Evolutionary conservation across 2,329 filamentous ascomycete species (phyloP).

Genomic region (Lasiodiplodia sp.): DNA sequence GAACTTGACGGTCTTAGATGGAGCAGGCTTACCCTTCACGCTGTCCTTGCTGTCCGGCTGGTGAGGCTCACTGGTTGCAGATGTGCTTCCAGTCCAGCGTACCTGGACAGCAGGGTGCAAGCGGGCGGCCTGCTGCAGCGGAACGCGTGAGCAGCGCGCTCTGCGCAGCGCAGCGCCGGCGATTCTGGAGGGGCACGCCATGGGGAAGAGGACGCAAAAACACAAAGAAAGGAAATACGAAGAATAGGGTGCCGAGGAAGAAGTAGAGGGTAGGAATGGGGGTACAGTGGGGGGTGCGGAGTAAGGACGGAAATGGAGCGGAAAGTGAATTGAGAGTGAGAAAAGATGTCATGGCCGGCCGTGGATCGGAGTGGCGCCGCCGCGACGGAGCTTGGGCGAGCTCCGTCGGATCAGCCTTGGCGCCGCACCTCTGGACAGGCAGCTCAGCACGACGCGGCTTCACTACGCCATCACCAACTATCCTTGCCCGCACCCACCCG

Average conservation of each 20-base stretch:
- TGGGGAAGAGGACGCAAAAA: conserved; percentile 33
- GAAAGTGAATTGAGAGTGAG: conserved; percentile 13
- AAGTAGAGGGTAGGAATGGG: conserved; percentile 1
- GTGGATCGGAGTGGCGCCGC: background rate
- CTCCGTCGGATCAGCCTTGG: conserved; percentile 21
- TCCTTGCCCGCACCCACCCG: conserved; percentile 10
- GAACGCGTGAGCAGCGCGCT: conserved; percentile 39
- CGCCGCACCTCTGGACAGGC: conserved; percentile 22
- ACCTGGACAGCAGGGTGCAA: conserved; percentile 42
- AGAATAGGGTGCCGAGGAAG: background rate
- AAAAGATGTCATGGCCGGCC: conserved; percentile 29
- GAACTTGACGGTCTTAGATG: conserved; percentile 67
- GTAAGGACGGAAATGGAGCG: conserved; percentile 2
- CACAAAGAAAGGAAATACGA: background rate
- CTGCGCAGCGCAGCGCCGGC: conserved; percentile 43
- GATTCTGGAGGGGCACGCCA: conserved; percentile 46
- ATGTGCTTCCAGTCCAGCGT: conserved; percentile 46
- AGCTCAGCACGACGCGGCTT: conserved; percentile 29
- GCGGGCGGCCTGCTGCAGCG: conserved; percentile 36
- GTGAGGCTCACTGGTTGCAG: conserved; percentile 51
- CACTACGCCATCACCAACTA: conserved; percentile 20
- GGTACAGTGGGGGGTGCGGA: conserved; percentile 15
- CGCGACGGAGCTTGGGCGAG: conserved; percentile 29
- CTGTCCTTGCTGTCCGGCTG: conserved; percentile 46
- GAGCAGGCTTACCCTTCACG: conserved; percentile 43